Base-by-base conservation (phyloP, 768 basidiomycete species). In the Amyloporia xantha region DNA sequence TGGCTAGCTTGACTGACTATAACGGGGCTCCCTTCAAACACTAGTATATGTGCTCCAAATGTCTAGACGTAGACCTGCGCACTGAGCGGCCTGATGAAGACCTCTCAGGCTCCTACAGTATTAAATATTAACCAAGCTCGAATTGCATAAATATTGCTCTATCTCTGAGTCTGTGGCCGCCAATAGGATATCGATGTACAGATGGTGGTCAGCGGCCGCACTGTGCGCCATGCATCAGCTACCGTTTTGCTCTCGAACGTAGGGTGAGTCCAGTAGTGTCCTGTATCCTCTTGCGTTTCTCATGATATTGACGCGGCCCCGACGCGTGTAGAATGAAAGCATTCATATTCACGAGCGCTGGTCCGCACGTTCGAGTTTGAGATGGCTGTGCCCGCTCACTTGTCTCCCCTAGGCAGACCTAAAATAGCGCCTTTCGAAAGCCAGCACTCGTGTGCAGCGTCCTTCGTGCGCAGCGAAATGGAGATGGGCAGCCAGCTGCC, bases 181-280 rank as follows among this genome's bases (percentile, higher is more conserved):
- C n/a, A n/a, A n/a, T n/a, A n/a, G n/a, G n/a, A n/a, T n/a, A n/a
- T n/a, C n/a, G n/a, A n/a, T n/a, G n/a, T n/a, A n/a, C n/a, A n/a
- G n/a, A n/a, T n/a, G n/a, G n/a, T n/a, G n/a, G n/a, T n/a, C n/a
- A n/a, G n/a, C n/a, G n/a, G n/a, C n/a, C n/a, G n/a, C n/a, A n/a
- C n/a, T n/a, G n/a, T n/a, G n/a, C n/a, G n/a, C n/a, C 79, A 0
- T 86, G 84, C 48, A 83, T 85, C 28, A 81, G 83, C 0, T 84
- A 77, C 59, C 73, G 78, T 2, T 85, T 85, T 57, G 71, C 84
- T 6, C 59, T 84, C 13, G n/a, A n/a, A n/a, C n/a, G 68, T 76
- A 21, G 80, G 81, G 77, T 81, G 52, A 35, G 77, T 69, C 17
- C 13, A 9, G n/a, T 11, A 4, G 12, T 17, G 6, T 36, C 30